Evolutionary conservation across 2,329 filamentous ascomycete genomes (phyloP).

Genomic region (Verticillium longisporum): DNA sequence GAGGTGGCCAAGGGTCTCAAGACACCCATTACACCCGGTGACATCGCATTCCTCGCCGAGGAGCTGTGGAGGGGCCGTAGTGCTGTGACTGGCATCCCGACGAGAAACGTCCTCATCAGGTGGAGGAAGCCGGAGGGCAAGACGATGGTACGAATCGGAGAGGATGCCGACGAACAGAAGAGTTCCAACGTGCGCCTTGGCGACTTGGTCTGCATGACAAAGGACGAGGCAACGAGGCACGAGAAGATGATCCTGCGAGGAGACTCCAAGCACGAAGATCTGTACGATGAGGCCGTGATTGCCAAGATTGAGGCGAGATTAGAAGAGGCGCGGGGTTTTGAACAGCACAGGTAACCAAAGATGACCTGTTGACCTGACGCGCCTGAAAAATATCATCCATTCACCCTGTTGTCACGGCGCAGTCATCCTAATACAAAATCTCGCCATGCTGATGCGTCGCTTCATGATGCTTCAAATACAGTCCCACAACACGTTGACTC

Average conservation of each 20-base stretch:
- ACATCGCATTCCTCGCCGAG: slow-evolving; percentile 83
- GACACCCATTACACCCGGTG: slow-evolving; percentile 68
- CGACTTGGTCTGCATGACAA: slow-evolving; percentile 86
- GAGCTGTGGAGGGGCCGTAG: slow-evolving; percentile 84
- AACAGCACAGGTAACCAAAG: slow-evolving; percentile 38
- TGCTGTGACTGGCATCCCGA: slow-evolving; percentile 73
- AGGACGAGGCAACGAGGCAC: slow-evolving; percentile 77
- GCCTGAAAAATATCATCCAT: too few species aligned
- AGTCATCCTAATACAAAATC: not conserved
- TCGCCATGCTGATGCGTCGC: too few species aligned
- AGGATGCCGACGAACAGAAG: slow-evolving; percentile 67
- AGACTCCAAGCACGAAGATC: slow-evolving; percentile 57
- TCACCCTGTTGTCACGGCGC: too few species aligned
- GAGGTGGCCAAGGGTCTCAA: slow-evolving; percentile 64
- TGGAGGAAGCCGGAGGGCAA: slow-evolving; percentile 63
- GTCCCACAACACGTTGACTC: not conserved
- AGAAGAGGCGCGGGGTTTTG: slow-evolving; percentile 58
- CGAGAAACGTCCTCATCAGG: slow-evolving; percentile 69
- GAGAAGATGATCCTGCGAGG: slow-evolving; percentile 72
- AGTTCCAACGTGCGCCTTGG: slow-evolving; percentile 60
- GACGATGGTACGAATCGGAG: slow-evolving; percentile 54
- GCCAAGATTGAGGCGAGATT: slow-evolving; percentile 59
- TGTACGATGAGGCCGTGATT: slow-evolving; percentile 67
- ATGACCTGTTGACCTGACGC: too few species aligned
- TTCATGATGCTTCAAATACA: not conserved